Evolutionary conservation across 495 filamentous ascomycete genomes (phyloP), one percentile per base, ranked within the genome.

Genomic region (Talaromyces adpressus): DNA sequence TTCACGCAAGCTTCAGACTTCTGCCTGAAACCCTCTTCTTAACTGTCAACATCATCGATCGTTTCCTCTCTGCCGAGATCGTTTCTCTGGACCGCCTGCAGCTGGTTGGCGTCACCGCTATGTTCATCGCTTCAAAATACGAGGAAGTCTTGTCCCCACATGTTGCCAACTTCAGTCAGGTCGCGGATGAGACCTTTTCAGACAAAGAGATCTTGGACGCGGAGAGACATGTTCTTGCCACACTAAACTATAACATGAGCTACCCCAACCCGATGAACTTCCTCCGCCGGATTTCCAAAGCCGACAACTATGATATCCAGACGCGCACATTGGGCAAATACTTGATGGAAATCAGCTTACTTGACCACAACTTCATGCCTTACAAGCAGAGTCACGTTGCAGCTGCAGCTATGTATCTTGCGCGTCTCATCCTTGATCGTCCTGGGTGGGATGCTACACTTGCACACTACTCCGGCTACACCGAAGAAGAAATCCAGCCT

Each of bases 211-310:
- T 98, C 66, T 81, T 98, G n/a, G 92, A 91, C 72, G 95, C 94
- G 54, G 94, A 98, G 74, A 91, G 94, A 54, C 96, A 93, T 75
- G 86, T 98, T 62, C 85, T 98, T 49, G 81, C 87, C 47, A 88
- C 92, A 6, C 87, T 98, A 64, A 88, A 97, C 75, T 98, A 97
- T 75, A 94, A 98, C 74, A 88, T 98, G 64, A 97, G 93, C 80
- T 98, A 95, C 70, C 94, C 94, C 32, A 98, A 98, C 74, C 94
- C 94, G 8, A 98, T 98, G 94, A 97, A 98, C 83, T 98, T 98
- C 79, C 85, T 98, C 59, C 89, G 94, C 36, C 88, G 95, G 63
- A 98, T 98, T 75, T 97, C 93, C 49, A 98, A 98, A 79, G 94
- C 94, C 63, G 95, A 98, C 75, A 91, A 92, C 75, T 98, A 98